Percentiles rank a stretch among this genome's conserved stretches.
phyloP scores from a whole-genome alignment of 129 eudicot species.

The Helianthus tuberosus region DNA sequence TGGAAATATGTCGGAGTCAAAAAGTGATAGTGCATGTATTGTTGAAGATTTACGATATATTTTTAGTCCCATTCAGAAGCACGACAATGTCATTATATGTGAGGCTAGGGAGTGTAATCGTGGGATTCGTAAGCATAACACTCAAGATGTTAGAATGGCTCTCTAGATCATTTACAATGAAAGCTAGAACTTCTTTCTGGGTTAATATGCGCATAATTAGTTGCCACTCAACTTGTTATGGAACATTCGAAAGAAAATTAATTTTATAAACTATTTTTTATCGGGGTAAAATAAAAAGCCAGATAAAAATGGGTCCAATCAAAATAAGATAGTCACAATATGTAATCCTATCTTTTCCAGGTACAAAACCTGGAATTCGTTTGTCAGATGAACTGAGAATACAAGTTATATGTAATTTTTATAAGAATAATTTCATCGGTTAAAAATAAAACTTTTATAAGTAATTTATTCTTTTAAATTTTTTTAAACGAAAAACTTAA shows the following conservation, averaged over 20 bases:
- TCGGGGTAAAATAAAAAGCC: too few species aligned
- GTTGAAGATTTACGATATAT: constrained; percentile 42
- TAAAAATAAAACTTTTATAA: too few species aligned
- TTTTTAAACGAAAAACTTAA: too few species aligned
- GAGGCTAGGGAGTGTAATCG: constrained; percentile 52
- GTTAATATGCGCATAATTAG: neutral
- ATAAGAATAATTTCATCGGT: too few species aligned
- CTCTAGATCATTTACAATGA: constrained; percentile 30
- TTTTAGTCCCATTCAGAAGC: constrained; percentile 53
- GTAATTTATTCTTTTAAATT: too few species aligned
- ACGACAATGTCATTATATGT: constrained; percentile 61
- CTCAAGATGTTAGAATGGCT: constrained; percentile 23
- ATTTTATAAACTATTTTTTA: neutral
- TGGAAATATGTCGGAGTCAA: constrained; percentile 30
- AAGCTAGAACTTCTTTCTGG: constrained; percentile 2
- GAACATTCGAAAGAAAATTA: neutral
- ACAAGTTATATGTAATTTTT: too few species aligned
- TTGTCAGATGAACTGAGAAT: too few species aligned
- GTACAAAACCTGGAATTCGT: too few species aligned
- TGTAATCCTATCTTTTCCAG: too few species aligned
- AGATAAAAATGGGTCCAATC: too few species aligned
- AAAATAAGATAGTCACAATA: too few species aligned
- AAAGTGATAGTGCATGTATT: constrained; percentile 54
- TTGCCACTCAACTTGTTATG: neutral
- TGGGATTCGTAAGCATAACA: constrained; percentile 25